phyloP scores from a whole-genome alignment of 371 early-diverging fungal genomes.

The Mortierella sp. region DNA sequence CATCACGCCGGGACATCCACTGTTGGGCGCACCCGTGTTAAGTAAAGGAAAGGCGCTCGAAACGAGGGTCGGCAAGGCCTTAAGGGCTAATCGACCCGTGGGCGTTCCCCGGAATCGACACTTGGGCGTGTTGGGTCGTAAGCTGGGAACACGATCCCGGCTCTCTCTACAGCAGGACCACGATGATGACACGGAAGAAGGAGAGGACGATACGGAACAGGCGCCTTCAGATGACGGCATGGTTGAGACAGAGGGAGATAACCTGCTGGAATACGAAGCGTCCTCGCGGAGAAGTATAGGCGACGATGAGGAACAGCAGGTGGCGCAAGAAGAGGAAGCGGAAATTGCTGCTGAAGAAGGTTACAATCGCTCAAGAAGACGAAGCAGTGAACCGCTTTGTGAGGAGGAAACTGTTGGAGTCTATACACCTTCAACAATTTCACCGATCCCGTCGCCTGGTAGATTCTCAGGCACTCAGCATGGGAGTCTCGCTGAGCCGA shows the following conservation, averaged over 20 bases:
- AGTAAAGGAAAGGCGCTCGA: slow-evolving; percentile 34
- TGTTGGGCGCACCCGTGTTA: slow-evolving; percentile 15
- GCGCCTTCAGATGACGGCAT: slow-evolving; percentile 33
- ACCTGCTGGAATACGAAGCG: slow-evolving; percentile 18
- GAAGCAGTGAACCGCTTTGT: slow-evolving; percentile 9
- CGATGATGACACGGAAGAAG: slow-evolving; percentile 37
- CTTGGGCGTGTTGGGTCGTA: slow-evolving; percentile 23
- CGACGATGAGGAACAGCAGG: slow-evolving; percentile 26
- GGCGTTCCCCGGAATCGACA: slow-evolving; percentile 15
- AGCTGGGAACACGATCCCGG: slow-evolving; percentile 23
- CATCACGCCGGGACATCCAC: slow-evolving; percentile 12
- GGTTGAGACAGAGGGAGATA: slow-evolving; percentile 21
- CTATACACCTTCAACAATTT: slow-evolving; percentile 53
- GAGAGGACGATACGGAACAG: slow-evolving; percentile 18
- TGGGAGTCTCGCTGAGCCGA: slow-evolving; percentile 20
- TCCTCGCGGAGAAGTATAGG: slow-evolving; percentile 23
- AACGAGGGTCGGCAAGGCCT: slow-evolving; percentile 26
- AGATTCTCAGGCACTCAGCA: slow-evolving; percentile 30
- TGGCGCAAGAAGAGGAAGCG: slow-evolving; percentile 9
- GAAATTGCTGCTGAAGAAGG: slow-evolving; percentile 5
- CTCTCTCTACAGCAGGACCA: slow-evolving; percentile 39
- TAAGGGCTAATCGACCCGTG: slow-evolving; percentile 23
- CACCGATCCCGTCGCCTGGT: slow-evolving; percentile 52
- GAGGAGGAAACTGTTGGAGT: slow-evolving; percentile 25
- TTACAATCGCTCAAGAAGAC: slow-evolving; percentile 1